These are phyloP conservation scores for Cytospora schulzeri DNA, from an alignment of 2,329 filamentous ascomycete species.

Conservation along the genomic window DNA sequence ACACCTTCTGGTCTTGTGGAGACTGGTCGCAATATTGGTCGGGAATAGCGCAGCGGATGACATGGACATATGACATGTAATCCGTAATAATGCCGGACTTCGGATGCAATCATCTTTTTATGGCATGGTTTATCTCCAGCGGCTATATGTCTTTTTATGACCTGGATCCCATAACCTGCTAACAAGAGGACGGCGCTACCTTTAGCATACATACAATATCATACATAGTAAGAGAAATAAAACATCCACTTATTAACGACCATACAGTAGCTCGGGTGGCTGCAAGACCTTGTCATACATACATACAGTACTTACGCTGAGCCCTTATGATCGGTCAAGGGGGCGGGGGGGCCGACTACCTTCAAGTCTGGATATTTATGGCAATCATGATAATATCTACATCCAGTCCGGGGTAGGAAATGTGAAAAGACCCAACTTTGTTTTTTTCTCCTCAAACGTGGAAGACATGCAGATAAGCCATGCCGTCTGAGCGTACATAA, in stretches of 20 bases:
- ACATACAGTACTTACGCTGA: too few species aligned
- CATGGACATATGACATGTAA: not conserved
- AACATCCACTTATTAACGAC: not conserved
- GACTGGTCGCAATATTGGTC: not conserved
- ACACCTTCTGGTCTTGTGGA: not conserved
- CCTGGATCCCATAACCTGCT: too few species aligned
- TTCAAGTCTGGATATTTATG: slow-evolving; percentile 6
- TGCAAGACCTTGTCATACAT: slow-evolving; percentile 20
- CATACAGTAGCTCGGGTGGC: slow-evolving; percentile 13
- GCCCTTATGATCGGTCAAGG: not conserved
- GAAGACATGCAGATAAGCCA: slow-evolving; percentile 1
- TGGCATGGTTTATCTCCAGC: not conserved
- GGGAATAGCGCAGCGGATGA: slow-evolving; percentile 1
- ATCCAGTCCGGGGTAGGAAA: too few species aligned
- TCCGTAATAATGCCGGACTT: not conserved
- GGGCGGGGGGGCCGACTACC: not conserved
- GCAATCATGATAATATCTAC: slow-evolving; percentile 1
- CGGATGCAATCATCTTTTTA: not conserved
- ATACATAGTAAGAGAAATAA: not conserved
- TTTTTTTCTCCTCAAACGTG: slow-evolving; percentile 1
- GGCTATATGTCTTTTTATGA: slow-evolving; percentile 1
- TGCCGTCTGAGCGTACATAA: slow-evolving; percentile 15
- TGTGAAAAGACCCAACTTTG: too few species aligned
- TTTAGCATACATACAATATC: too few species aligned
- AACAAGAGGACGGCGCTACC: too few species aligned